phyloP scores from a whole-genome alignment of 192 early-diverging fungal species.

The Coemansia sp. region DNA sequence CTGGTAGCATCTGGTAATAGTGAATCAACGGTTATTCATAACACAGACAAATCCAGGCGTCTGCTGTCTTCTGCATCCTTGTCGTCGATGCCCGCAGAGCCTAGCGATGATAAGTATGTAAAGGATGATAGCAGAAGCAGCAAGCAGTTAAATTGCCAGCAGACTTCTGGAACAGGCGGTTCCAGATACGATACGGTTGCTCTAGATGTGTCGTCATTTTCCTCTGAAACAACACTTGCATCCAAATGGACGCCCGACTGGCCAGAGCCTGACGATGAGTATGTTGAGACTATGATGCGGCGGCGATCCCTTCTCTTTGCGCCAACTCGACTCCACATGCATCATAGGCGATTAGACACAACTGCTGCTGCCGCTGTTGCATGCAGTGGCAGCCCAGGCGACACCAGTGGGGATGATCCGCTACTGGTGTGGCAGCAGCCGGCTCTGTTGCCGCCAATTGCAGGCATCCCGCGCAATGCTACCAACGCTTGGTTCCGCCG shows the following conservation, averaged over 20 bases:
- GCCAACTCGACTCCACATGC: constrained; percentile 2
- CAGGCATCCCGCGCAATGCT: constrained; percentile 21
- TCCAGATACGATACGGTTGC: background rate
- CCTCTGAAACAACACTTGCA: background rate
- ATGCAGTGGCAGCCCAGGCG: background rate
- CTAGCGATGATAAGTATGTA: too few relatives aligned
- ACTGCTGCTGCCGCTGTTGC: background rate
- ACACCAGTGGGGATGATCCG: constrained; percentile 16
- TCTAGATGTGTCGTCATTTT: background rate
- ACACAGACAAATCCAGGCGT: background rate
- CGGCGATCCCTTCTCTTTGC: constrained; percentile 14
- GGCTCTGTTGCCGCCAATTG: constrained; percentile 13
- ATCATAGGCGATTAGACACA: background rate
- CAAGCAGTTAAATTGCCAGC: background rate
- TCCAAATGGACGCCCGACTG: constrained; percentile 37
- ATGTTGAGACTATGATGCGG: constrained; percentile 22
- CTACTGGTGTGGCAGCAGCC: constrained; percentile 28
- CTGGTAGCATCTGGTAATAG: background rate
- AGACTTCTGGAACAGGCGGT: background rate
- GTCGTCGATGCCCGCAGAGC: constrained; percentile 2
- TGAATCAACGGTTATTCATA: background rate
- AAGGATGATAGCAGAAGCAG: background rate
- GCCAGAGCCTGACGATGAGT: constrained; percentile 40
- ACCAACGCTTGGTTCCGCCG: constrained; percentile 38
- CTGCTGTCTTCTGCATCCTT: background rate